A percentile compares a stretch with the other conserved stretches of the same genome.
These are phyloP conservation scores for Stentor coeruleus DNA, from an alignment of 73 alveolate genomes.

Conservation along the genomic window DNA sequence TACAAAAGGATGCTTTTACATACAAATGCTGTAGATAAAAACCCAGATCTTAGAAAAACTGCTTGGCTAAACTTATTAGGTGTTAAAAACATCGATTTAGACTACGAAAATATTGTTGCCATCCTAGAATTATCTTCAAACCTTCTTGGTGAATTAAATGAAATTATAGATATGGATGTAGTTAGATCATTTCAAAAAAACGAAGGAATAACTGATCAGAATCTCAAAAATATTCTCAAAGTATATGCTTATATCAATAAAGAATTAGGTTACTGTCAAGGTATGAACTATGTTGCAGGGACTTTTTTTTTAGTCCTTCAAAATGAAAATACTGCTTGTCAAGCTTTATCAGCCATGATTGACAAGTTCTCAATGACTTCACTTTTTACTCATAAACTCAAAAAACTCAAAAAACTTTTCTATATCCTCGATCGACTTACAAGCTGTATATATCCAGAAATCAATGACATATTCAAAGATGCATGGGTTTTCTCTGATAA, in stretches of 20 bases:
- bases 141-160: neutral
- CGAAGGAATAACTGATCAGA: neutral
- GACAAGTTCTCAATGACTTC: constrained; percentile 43
- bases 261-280: constrained; percentile 86
- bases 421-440: constrained; percentile 79
- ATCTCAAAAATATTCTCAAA: constrained; percentile 18
- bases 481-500: constrained; percentile 44
- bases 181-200: neutral
- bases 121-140: too few species aligned
- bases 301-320: constrained; percentile 62
- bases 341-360: constrained; percentile 36
- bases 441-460: constrained; percentile 62
- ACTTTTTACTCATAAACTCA: constrained; percentile 57
- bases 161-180: neutral
- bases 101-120: neutral
- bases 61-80: neutral
- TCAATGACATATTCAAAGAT: constrained; percentile 67
- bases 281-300: constrained; percentile 90
- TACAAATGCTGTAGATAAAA: neutral
- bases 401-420: constrained; percentile 67
- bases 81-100: neutral
- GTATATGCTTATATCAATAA: constrained; percentile 74
- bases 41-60: neutral
- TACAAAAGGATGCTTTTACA: neutral
- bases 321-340: constrained; percentile 66